Percentiles rank a stretch among this genome's conserved stretches.
Evolutionary conservation across 495 filamentous ascomycete species (phyloP).

Genomic region (Pseudoneurospora amorphoporcata): DNA sequence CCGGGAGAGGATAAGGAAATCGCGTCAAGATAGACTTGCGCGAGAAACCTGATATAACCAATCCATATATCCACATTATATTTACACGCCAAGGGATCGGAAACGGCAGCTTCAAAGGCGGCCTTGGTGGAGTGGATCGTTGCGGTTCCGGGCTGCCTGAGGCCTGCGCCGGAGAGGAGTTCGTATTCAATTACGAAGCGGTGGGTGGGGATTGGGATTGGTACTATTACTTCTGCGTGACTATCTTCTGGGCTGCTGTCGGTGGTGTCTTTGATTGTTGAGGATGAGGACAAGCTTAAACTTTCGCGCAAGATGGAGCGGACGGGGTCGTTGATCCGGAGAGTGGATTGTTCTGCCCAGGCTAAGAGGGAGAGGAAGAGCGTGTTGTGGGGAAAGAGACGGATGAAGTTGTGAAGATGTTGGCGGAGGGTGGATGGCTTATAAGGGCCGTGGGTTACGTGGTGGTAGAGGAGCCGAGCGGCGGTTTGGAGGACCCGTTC

Average conservation of each 20-base stretch:
- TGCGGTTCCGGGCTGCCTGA: slow-evolving; percentile 32
- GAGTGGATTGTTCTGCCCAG: slow-evolving; percentile 53
- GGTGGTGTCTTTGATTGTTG: slow-evolving; percentile 13
- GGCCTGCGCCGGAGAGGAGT: slow-evolving; percentile 15
- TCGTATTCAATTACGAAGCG: slow-evolving; percentile 63
- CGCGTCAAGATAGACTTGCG: background rate
- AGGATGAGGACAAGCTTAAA: slow-evolving; percentile 35
- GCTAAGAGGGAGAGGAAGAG: slow-evolving; percentile 62
- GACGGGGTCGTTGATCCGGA: slow-evolving; percentile 63
- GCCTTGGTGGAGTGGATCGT: slow-evolving; percentile 44
- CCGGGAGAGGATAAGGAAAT: background rate
- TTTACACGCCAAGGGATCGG: slow-evolving; percentile 14
- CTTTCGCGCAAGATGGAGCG: slow-evolving; percentile 43
- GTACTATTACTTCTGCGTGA: background rate
- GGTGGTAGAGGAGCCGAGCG: slow-evolving; percentile 57
- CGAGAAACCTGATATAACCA: slow-evolving; percentile 50
- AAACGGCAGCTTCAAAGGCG: slow-evolving; percentile 62
- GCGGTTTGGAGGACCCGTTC: slow-evolving; percentile 58
- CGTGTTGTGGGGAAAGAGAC: slow-evolving; percentile 63
- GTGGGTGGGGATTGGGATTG: slow-evolving; percentile 36
- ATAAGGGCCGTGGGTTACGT: slow-evolving; percentile 50
- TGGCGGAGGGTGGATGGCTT: slow-evolving; percentile 52
- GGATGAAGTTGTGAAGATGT: slow-evolving; percentile 47
- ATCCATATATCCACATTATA: slow-evolving; percentile 51
- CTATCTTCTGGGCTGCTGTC: slow-evolving; percentile 15